Evolutionary conservation across 1,284 basidiomycete species (phyloP).

Genomic region (Phellopilus nigrolimitatus): DNA sequence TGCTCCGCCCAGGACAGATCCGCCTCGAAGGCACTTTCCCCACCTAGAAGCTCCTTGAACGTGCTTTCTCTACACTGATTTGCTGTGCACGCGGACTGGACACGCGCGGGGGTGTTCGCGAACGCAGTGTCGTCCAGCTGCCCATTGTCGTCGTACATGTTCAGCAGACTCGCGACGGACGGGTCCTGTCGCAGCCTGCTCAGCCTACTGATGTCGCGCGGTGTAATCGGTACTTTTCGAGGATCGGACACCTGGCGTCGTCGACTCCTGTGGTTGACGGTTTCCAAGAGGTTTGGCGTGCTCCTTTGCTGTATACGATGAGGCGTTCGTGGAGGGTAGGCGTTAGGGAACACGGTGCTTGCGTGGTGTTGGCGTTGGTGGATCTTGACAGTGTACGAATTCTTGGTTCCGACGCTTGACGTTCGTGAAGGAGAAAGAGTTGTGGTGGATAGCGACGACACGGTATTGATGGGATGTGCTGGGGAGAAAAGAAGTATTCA

Average conservation of each 20-base stretch:
- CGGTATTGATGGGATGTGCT: conserved; percentile 66
- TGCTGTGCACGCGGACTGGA: conserved; percentile 38
- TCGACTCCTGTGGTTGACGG: conserved; percentile 23
- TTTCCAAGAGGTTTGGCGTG: conserved; percentile 19
- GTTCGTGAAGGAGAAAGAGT: conserved; percentile 32
- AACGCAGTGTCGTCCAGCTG: conserved; percentile 55
- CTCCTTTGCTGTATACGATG: conserved; percentile 23
- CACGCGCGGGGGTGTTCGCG: conserved; percentile 52
- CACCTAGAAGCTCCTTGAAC: conserved; percentile 57
- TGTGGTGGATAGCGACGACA: conserved; percentile 35
- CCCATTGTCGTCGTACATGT: conserved; percentile 69
- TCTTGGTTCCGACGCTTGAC: conserved; percentile 45
- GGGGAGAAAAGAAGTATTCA: conserved; percentile 2
- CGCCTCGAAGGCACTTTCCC: conserved; percentile 47
- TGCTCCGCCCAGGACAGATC: conserved; percentile 80
- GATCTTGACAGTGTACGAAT: conserved; percentile 66
- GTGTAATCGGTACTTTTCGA: conserved; percentile 33
- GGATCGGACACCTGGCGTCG: conserved; percentile 31
- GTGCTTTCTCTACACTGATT: conserved; percentile 62
- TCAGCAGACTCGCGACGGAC: conserved; percentile 66
- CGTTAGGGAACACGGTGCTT: conserved; percentile 59
- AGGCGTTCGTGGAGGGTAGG: conserved; percentile 36
- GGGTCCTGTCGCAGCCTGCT: conserved; percentile 65
- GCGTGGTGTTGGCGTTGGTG: conserved; percentile 56
- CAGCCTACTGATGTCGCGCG: conserved; percentile 50